A percentile compares a stretch with the other conserved stretches of the same genome.
These are phyloP conservation scores for Cladophialophora exuberans DNA, from an alignment of 2,329 filamentous ascomycete species.

Conservation along the genomic window DNA sequence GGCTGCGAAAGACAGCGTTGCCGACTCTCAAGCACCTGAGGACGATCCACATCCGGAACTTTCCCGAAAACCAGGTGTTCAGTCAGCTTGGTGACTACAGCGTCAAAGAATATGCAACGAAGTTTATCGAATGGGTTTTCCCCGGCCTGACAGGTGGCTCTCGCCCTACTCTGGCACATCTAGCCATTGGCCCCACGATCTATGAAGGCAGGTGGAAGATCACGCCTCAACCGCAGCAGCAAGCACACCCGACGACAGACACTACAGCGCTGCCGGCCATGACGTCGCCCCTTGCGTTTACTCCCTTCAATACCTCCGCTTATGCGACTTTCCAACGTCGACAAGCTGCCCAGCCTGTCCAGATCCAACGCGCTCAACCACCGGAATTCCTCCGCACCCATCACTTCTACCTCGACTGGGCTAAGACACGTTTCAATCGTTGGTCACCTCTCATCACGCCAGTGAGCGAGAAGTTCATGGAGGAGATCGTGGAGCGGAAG, in stretches of 20 bases:
- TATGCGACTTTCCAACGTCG: neutral
- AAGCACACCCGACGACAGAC: neutral
- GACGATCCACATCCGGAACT: conserved; percentile 35
- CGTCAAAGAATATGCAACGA: conserved; percentile 34
- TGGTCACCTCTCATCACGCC: conserved; percentile 33
- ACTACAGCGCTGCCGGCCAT: neutral
- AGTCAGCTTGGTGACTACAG: conserved; percentile 34
- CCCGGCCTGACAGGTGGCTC: conserved; percentile 21
- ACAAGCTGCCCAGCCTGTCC: neutral
- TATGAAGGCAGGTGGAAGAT: conserved; percentile 33
- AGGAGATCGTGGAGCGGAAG: conserved; percentile 29
- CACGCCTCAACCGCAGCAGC: neutral
- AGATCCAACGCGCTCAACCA: conserved; percentile 9
- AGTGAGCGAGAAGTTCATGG: conserved; percentile 32
- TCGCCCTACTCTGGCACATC: conserved; percentile 27
- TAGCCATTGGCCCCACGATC: conserved; percentile 34
- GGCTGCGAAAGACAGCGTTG: conserved; percentile 30
- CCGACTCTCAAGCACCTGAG: conserved; percentile 28
- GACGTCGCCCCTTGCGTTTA: neutral
- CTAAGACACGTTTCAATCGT: conserved; percentile 32
- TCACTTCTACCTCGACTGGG: conserved; percentile 34
- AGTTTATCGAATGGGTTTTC: conserved; percentile 35
- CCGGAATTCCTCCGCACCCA: conserved; percentile 34
- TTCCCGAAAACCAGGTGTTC: conserved; percentile 31
- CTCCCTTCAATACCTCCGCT: neutral